A percentile compares a stretch with the other conserved stretches of the same genome.
Evolutionary conservation across 768 basidiomycete genomes (phyloP).

Genomic region (Thelephora aurantiotincta): DNA sequence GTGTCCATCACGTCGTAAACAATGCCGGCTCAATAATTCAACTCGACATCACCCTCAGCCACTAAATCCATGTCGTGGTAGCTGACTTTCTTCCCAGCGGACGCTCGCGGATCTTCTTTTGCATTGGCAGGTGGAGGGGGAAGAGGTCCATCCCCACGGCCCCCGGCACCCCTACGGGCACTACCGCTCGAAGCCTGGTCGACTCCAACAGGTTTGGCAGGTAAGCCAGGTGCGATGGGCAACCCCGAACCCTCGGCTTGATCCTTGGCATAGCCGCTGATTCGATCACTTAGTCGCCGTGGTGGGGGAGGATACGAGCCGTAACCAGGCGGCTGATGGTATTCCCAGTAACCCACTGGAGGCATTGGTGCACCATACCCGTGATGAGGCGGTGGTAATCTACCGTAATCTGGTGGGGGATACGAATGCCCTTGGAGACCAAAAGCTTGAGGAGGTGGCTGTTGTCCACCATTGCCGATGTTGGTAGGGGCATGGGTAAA

Average conservation of each 20-base stretch:
- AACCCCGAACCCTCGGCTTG: conserved; percentile 18
- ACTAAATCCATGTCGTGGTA: conserved; percentile 95
- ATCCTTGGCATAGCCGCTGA: conserved; percentile 59
- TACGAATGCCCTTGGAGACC: conserved; percentile 52
- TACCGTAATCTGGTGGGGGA: conserved; percentile 18
- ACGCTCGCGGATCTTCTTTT: conserved; percentile 86
- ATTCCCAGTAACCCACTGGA: conserved; percentile 29
- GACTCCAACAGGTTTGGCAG: conserved; percentile 54
- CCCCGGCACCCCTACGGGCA: conserved; percentile 23
- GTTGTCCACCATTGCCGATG: conserved; percentile 46
- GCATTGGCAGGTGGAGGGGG: conserved; percentile 80
- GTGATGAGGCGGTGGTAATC: conserved; percentile 28
- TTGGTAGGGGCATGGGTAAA: conserved; percentile 65
- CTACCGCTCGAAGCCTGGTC: conserved; percentile 31
- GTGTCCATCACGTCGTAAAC: background rate
- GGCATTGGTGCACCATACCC: conserved; percentile 29
- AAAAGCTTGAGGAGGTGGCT: conserved; percentile 74
- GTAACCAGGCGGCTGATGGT: conserved; percentile 26
- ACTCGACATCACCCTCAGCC: conserved; percentile 46
- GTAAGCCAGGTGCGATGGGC: conserved; percentile 41
- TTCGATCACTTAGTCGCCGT: conserved; percentile 63
- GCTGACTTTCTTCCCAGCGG: conserved; percentile 78
- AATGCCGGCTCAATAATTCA: conserved; percentile 19
- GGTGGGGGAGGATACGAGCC: conserved; percentile 24
- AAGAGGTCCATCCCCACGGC: conserved; percentile 35